Percentiles rank a stretch among this genome's conserved stretches.
These are phyloP conservation scores for Albatrellus sp. DNA, from an alignment of 1,284 basidiomycete species.

Conservation along the genomic window DNA sequence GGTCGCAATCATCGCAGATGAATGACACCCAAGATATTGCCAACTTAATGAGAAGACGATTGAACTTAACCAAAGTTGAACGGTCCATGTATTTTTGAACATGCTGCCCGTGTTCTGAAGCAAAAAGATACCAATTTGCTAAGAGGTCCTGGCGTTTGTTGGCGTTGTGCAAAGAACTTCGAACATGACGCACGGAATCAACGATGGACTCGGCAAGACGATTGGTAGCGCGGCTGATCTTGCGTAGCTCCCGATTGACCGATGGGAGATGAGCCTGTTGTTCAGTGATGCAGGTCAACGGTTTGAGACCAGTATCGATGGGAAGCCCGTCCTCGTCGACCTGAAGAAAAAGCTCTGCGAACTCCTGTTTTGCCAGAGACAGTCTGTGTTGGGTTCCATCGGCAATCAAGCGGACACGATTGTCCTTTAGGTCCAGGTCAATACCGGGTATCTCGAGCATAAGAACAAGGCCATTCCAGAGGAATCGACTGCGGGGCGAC, in stretches of 20 bases:
- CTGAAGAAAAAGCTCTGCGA: slow-evolving; percentile 53
- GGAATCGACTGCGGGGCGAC: slow-evolving; percentile 78
- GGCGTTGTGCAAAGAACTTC: slow-evolving; percentile 49
- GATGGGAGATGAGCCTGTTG: slow-evolving; percentile 86
- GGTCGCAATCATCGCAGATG: slow-evolving; percentile 96
- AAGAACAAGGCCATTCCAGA: slow-evolving; percentile 91
- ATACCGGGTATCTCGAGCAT: slow-evolving; percentile 57
- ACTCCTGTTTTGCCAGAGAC: slow-evolving; percentile 67
- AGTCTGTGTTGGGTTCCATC: slow-evolving; percentile 79
- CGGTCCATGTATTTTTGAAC: slow-evolving; percentile 82
- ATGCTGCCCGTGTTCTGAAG: slow-evolving; percentile 88
- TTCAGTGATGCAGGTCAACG: slow-evolving; percentile 61
- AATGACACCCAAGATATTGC: slow-evolving; percentile 97
- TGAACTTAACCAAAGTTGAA: slow-evolving; percentile 61
- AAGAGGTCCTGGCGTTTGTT: slow-evolving; percentile 76
- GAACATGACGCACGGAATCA: slow-evolving; percentile 78
- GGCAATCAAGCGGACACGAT: slow-evolving; percentile 74
- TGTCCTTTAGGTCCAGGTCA: slow-evolving; percentile 73
- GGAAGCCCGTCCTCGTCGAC: slow-evolving; percentile 49
- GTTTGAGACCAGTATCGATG: slow-evolving; percentile 27
- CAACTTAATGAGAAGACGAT: slow-evolving; percentile 72
- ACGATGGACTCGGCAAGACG: slow-evolving; percentile 90
- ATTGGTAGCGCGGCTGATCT: slow-evolving; percentile 83
- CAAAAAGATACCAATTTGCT: slow-evolving; percentile 94
- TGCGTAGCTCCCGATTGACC: slow-evolving; percentile 85